A percentile compares a stretch with the other conserved stretches of the same genome.
Conservation (phyloP, 78 protist genomes). For the Abeoforma whisleri region DNA sequence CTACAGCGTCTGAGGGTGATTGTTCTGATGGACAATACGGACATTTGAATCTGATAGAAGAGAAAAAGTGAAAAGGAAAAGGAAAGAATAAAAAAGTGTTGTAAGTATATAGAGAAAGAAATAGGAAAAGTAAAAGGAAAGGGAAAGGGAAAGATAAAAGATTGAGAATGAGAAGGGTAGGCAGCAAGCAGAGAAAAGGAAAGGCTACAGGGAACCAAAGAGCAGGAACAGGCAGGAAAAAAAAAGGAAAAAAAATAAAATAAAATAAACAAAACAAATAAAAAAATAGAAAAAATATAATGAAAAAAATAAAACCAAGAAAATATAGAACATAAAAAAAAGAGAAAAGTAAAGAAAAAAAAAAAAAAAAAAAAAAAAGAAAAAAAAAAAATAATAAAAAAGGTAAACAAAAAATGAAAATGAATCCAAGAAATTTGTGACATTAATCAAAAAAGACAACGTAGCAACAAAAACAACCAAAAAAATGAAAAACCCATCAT, state of each 20-base stretch:
- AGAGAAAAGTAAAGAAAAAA: not conserved
- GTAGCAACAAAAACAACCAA: not conserved
- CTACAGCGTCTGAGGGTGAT: conserved; percentile 39
- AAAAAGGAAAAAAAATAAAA: not conserved
- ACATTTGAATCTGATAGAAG: conserved; percentile 68
- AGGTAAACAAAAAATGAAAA: not conserved
- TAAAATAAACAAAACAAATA: not conserved
- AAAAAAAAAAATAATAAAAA: not conserved
- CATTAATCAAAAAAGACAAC: not conserved
- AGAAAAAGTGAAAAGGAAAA: too few relatives aligned
- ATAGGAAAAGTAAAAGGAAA: too few relatives aligned
- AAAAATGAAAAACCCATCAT: not conserved
- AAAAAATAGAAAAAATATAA: not conserved
- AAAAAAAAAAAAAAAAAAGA: conserved; percentile 9
- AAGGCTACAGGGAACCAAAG: too few relatives aligned
- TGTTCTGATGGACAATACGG: conserved; percentile 72
- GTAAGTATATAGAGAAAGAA: too few relatives aligned
- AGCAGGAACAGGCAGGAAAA: not conserved
- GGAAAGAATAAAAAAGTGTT: too few relatives aligned
- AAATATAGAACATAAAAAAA: not conserved
- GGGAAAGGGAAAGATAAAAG: too few relatives aligned
- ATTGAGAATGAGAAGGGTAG: too few relatives aligned
- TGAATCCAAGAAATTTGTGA: not conserved
- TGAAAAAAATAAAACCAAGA: not conserved
- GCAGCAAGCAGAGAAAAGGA: too few relatives aligned